A percentile compares a stretch with the other conserved stretches of the same genome.
These are phyloP conservation scores for Aspergillus pseudoterreus DNA, from an alignment of 2,329 filamentous ascomycete species.

Conservation along the genomic window DNA sequence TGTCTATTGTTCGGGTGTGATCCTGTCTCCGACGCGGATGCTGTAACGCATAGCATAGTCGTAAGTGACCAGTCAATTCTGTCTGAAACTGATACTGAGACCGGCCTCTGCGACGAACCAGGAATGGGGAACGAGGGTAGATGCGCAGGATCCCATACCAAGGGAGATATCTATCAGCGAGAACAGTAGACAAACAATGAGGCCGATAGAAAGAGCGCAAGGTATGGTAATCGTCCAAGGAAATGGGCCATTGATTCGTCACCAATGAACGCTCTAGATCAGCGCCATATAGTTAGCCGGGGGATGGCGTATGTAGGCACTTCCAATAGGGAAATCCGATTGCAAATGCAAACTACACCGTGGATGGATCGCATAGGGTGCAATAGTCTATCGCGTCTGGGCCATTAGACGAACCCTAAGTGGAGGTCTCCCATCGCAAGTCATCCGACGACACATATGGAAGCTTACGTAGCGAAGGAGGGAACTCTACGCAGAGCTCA, in stretches of 20 bases:
- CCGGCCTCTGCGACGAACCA: background rate
- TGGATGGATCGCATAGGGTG: no score
- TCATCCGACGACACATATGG: background rate
- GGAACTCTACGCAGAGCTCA: background rate
- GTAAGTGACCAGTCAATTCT: no score
- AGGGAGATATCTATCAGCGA: constrained; percentile 5
- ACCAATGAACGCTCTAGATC: constrained; percentile 3
- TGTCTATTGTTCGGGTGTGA: no score
- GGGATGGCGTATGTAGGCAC: background rate
- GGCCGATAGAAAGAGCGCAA: background rate
- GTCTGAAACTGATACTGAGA: background rate
- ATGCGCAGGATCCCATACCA: background rate
- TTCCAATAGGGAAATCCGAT: background rate
- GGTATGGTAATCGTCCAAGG: background rate
- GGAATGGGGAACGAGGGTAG: background rate
- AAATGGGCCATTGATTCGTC: constrained; percentile 1
- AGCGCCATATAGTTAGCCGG: constrained; percentile 14
- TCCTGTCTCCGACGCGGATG: no score
- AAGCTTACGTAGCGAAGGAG: background rate
- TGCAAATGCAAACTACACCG: background rate
- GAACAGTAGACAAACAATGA: constrained; percentile 3
- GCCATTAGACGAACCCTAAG: no score
- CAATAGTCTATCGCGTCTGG: no score
- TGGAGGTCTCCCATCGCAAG: background rate
- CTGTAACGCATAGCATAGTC: no score